Conservation (phyloP, 768 basidiomycete genomes). For the Xerocomus spinulosus region DNA sequence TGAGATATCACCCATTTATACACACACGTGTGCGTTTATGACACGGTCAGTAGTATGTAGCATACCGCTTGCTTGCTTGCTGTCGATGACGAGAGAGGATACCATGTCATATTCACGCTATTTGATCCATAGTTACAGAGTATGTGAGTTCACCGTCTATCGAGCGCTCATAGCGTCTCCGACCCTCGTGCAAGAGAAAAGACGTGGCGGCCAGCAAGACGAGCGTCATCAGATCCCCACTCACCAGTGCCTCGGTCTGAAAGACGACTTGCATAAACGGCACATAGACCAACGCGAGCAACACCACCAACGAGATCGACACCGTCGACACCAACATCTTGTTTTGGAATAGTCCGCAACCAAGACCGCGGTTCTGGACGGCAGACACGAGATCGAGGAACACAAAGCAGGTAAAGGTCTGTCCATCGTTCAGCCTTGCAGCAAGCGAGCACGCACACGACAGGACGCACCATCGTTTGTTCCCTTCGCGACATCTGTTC, state of each 20-base stretch:
- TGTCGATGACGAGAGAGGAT: no score
- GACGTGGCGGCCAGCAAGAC: conserved; percentile 63
- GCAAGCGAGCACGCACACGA: no score
- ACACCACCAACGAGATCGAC: conserved; percentile 76
- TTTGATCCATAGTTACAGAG: conserved; percentile 49
- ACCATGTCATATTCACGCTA: conserved; percentile 44
- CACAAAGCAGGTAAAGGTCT: conserved; percentile 98
- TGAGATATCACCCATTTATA: no score
- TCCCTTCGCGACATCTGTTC: conserved; percentile 80
- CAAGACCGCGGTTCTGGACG: conserved; percentile 87
- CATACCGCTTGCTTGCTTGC: no score
- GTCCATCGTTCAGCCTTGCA: no score
- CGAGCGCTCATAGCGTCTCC: conserved; percentile 73
- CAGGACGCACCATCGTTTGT: conserved; percentile 84
- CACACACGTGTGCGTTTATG: no score
- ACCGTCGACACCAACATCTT: conserved; percentile 88
- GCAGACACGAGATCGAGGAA: conserved; percentile 96
- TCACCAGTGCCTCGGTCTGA: conserved; percentile 80
- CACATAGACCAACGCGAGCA: conserved; percentile 84
- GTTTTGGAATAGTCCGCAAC: conserved; percentile 80
- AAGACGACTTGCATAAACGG: conserved; percentile 89
- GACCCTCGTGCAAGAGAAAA: conserved; percentile 67
- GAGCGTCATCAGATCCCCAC: conserved; percentile 66
- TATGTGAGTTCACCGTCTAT: conserved; percentile 52
- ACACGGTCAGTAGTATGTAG: no score